phyloP scores from a whole-genome alignment of 2,329 filamentous ascomycete species.

The Dactylellina haptotyla region DNA sequence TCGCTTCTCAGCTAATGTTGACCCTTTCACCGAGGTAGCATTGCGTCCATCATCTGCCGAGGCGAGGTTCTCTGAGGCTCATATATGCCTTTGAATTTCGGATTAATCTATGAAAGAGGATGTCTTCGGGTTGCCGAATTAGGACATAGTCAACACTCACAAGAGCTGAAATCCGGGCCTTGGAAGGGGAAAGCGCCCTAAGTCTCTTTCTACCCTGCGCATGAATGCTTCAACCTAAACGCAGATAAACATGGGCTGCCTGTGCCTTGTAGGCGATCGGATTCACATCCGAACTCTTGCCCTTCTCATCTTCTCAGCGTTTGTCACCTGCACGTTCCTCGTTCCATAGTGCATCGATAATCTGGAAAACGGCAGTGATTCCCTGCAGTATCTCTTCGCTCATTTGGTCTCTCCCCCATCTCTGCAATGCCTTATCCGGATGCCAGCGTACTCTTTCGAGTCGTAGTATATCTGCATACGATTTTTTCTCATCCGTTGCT shows the following conservation, averaged over 20 bases:
- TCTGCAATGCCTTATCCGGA: slow-evolving; percentile 96
- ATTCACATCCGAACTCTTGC: slow-evolving; percentile 10
- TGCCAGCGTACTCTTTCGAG: slow-evolving; percentile 92
- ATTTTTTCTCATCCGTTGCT: slow-evolving; percentile 56
- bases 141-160: slow-evolving; percentile 1
- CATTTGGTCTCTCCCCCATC: slow-evolving; percentile 75
- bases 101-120: slow-evolving; percentile 34
- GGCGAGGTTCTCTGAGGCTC: slow-evolving; percentile 14
- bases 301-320: background rate
- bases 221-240: background rate
- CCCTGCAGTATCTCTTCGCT: slow-evolving; percentile 77
- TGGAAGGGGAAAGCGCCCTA: too few species aligned
- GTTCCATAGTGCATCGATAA: slow-evolving; percentile 82
- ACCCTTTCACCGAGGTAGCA: too few species aligned
- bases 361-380: slow-evolving; percentile 91
- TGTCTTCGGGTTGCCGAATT: slow-evolving; percentile 1
- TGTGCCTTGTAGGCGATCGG: background rate
- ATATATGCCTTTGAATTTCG: slow-evolving; percentile 31
- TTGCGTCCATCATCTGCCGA: too few species aligned
- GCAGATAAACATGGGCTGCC: background rate
- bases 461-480: slow-evolving; percentile 70
- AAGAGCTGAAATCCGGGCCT: background rate
- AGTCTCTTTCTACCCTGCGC: too few species aligned
- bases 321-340: slow-evolving; percentile 38
- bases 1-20: too few species aligned